Percentiles rank a stretch among this genome's conserved stretches.
phyloP scores from a whole-genome alignment of 768 basidiomycete species.

The Suillus occidentalis region DNA sequence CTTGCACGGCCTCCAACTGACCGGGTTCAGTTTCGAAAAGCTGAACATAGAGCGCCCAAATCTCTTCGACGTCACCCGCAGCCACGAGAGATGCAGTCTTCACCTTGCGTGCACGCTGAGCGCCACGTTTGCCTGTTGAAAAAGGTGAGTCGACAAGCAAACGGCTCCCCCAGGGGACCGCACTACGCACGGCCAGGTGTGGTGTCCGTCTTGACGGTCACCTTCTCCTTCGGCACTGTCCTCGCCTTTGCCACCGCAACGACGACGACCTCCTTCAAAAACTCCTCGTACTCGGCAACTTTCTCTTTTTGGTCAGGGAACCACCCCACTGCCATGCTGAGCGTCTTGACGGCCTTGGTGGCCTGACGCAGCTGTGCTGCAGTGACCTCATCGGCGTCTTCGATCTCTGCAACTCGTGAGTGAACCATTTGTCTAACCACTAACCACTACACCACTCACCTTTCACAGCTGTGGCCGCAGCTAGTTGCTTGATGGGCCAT shows the following conservation, averaged over 20 bases:
- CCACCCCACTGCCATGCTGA: background rate
- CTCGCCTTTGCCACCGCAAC: background rate
- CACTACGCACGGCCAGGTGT: background rate
- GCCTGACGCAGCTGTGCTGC: background rate
- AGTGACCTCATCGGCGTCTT: background rate
- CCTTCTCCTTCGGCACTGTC: background rate
- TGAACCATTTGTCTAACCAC: background rate
- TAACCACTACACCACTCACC: background rate
- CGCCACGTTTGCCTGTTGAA: background rate
- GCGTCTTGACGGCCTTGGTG: background rate
- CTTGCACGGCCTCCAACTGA: background rate
- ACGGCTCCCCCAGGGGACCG: background rate
- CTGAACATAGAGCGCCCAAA: background rate
- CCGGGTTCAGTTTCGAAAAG: background rate
- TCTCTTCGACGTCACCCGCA: background rate
- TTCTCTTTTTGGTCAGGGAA: background rate
- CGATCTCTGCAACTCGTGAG: background rate
- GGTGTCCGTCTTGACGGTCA: background rate
- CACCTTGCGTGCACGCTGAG: background rate
- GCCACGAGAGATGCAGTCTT: background rate
- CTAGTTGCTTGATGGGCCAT: background rate
- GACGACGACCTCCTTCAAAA: background rate
- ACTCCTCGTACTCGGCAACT: background rate
- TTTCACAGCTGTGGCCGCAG: background rate
- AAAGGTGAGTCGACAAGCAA: background rate